These are phyloP conservation scores for Pythium aristosporum DNA, from an alignment of 352 stramenopile genomes.

Conservation along the genomic window DNA sequence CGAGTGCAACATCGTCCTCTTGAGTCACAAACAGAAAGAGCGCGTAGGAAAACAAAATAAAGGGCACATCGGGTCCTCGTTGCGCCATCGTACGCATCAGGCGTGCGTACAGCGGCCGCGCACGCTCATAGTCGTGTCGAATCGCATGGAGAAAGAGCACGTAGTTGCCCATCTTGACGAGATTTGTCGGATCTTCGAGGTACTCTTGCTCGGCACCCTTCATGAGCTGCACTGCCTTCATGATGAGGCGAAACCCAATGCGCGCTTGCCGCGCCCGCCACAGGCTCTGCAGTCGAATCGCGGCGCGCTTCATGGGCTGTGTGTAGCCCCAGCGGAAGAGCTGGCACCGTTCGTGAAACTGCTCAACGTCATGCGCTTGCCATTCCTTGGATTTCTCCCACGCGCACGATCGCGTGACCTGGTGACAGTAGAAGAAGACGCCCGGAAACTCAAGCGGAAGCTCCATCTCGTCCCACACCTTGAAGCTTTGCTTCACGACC, in stretches of 20 bases:
- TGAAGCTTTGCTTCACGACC: constrained; percentile 38
- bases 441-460: constrained; percentile 39
- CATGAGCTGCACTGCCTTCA: constrained; percentile 70
- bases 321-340: constrained; percentile 71
- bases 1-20: constrained; percentile 61
- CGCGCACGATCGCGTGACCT: constrained; percentile 57
- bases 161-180: constrained; percentile 83
- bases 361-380: constrained; percentile 38
- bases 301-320: constrained; percentile 45
- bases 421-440: constrained; percentile 74
- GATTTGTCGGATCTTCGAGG: constrained; percentile 66
- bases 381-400: constrained; percentile 72
- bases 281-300: constrained; percentile 46
- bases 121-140: constrained; percentile 75
- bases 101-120: constrained; percentile 59
- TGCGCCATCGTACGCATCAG: constrained; percentile 78
- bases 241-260: constrained; percentile 54
- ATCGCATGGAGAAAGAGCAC: constrained; percentile 79
- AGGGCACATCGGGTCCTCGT: constrained; percentile 70
- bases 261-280: constrained; percentile 58
- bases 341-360: constrained; percentile 51
- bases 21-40: constrained; percentile 73
- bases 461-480: constrained; percentile 79
- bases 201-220: constrained; percentile 70
- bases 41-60: constrained; percentile 78